Evolutionary conservation across 2,329 filamentous ascomycete species (phyloP), one percentile per base, ranked within the genome.

Genomic region (Fusarium temperatum): DNA sequence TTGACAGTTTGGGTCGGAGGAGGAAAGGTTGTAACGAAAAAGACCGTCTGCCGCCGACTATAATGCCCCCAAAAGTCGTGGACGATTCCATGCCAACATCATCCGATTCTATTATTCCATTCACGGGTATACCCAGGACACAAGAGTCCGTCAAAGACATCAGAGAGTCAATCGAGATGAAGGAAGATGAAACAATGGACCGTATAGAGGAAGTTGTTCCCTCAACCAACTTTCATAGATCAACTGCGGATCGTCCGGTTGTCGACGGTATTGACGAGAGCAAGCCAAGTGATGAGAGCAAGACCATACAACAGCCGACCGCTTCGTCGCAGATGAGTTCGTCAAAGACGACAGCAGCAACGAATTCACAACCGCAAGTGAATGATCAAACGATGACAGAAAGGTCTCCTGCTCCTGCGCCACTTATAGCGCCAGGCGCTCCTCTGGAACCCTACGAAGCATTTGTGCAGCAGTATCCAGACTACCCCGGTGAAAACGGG

Each of bases 401-500:
- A 44, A 35, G 50, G 38, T 14, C 47, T 3, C 26, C n/a, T 24
- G 47, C 30, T 18, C 41, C 48, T 39, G 22, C 48, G 44, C 41
- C 57, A 24, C 24, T 24, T 22, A 72, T 74, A 61, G 56, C 54
- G n/a, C 72, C 72, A 35, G 57, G 63, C 9, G 48, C 59, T 22
- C 42, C 39, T 35, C 41, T 28, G 20, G 68, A 77, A 20, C 83
- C 82, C 1, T 86, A 82, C 62, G 78, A 81, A 8, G 73, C 78
- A 5, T 90, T 87, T 69, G 78, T 68, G 8, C 48, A 67, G 1
- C 78, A 79, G 1, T 90, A 90, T 70, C 85, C 86, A 9, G 79
- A 80, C 26, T 89, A 86, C 70, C 64, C 61, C 6, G 82, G 83
- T 13, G 75, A 79, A 12, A 85, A 85, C 58, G 64, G 48, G 28